phyloP scores from a whole-genome alignment of 805 yeast genomes.

The Citeromyces nyonsensis region DNA sequence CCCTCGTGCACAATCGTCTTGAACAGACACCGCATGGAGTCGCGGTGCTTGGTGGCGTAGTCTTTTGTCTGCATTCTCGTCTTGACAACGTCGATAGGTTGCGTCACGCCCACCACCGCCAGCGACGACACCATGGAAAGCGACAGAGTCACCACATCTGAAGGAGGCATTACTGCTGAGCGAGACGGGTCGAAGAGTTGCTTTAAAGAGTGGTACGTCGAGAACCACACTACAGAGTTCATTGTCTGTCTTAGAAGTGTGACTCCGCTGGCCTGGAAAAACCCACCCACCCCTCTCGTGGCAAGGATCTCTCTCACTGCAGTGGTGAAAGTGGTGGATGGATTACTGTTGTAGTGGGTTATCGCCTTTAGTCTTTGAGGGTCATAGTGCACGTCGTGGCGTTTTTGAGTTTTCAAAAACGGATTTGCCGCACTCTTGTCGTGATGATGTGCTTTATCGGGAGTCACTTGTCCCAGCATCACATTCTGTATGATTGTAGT shows the following conservation, averaged over 20 bases:
- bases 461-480: constrained; percentile 8
- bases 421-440: neutral
- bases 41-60: constrained; percentile 40
- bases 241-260: constrained; percentile 70
- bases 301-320: constrained; percentile 52
- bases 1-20: constrained; percentile 32
- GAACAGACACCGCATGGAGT: constrained; percentile 41
- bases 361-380: too few relatives aligned
- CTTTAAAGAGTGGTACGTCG: constrained; percentile 64
- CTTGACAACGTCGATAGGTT: constrained; percentile 80
- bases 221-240: constrained; percentile 71
- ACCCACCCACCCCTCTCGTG: constrained; percentile 63
- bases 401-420: neutral
- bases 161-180: constrained; percentile 23
- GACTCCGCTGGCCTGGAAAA: constrained; percentile 71
- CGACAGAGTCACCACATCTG: constrained; percentile 16
- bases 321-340: constrained; percentile 34
- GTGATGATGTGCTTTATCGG: neutral
- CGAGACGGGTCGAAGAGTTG: constrained; percentile 46
- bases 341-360: constrained; percentile 27
- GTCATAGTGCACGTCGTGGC: constrained; percentile 2
- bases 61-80: constrained; percentile 74
- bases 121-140: constrained; percentile 52
- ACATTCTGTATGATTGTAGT: constrained; percentile 67
- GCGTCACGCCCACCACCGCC: constrained; percentile 67